A percentile compares a stretch with the other conserved stretches of the same genome.
These are phyloP conservation scores for Diplodia mutila DNA, from an alignment of 2,329 filamentous ascomycete species.

Conservation along the genomic window DNA sequence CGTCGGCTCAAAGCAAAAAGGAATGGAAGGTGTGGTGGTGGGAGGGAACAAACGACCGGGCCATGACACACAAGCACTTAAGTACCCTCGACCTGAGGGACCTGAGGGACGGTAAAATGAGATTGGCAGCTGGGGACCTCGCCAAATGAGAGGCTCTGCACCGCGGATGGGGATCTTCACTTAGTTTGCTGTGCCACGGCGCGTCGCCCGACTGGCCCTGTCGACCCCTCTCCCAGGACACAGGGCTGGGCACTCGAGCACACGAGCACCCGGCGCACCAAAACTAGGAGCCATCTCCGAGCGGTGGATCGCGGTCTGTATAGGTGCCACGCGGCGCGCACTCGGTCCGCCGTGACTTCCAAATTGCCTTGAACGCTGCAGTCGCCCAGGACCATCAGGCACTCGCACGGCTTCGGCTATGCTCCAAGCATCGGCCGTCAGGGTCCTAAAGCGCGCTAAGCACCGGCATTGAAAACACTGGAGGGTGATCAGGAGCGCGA, in stretches of 20 bases:
- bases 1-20: neutral
- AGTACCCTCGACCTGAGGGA: neutral
- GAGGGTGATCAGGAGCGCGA: slow-evolving; percentile 14
- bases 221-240: neutral
- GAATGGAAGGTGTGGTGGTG: neutral
- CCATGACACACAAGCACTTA: slow-evolving; percentile 2
- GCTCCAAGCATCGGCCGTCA: neutral
- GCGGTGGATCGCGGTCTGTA: neutral
- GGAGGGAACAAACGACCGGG: slow-evolving; percentile 2
- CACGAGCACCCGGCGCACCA: neutral
- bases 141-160: slow-evolving; percentile 8
- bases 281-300: slow-evolving; percentile 8
- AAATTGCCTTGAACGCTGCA: neutral
- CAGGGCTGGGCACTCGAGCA: no score
- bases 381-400: neutral
- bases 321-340: neutral
- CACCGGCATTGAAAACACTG: neutral
- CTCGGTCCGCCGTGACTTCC: neutral
- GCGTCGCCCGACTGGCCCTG: no score
- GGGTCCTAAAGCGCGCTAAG: neutral
- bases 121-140: neutral
- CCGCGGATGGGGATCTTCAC: slow-evolving; percentile 13
- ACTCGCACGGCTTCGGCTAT: neutral
- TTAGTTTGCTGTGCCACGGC: neutral
- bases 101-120: neutral